Evolutionary conservation across 1,139 yeast genomes (phyloP), one percentile per base, ranked within the genome.

Genomic region (Yamadazyma buinensis): DNA sequence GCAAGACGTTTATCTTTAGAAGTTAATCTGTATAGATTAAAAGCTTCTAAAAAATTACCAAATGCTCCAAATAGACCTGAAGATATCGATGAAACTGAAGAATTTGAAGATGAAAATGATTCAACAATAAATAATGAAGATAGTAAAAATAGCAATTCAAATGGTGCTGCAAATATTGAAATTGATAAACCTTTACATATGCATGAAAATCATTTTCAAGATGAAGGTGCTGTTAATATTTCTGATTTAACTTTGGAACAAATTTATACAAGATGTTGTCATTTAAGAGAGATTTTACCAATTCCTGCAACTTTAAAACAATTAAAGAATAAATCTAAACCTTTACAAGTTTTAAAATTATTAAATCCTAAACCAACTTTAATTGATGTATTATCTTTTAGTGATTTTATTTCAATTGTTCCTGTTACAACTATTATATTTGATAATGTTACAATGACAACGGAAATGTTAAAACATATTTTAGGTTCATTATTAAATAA

Each of bases 271-370:
- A 67, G 97, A 44, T 88, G 97, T 55, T 90, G 97, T 52, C 97
- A 90, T 59, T 66, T 90, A 41, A 70, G 97, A 36, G 97, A 90
- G 51, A 90, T 90, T 35, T 61, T 90, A 44, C 97, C 97, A 1
- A 88, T 90, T 40, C 95, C 95, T 1, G 95, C 95, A 0, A 87
- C 95, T 0, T 57, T 87, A 48, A 84, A 82, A 49, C 97, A 90
- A 55, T 71, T 90, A 39, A 84, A 83, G 51, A 80, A 80, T 41
- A 85, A 85, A 49, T 58, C 79, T 1, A 74, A 80, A 28, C 95
- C 96, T 1, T 62, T 90, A 32, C 84, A 82, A 38, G 81, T 81
- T 7, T 62, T 90, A 42, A 84, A 86, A 50, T 71, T 90, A 59
- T 68, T 88, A 49, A 90, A 90, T 55, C 95, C 97, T 7, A 79